Evolutionary conservation across 2,329 filamentous ascomycete genomes (phyloP).

Genomic region (Xylaria sp.): DNA sequence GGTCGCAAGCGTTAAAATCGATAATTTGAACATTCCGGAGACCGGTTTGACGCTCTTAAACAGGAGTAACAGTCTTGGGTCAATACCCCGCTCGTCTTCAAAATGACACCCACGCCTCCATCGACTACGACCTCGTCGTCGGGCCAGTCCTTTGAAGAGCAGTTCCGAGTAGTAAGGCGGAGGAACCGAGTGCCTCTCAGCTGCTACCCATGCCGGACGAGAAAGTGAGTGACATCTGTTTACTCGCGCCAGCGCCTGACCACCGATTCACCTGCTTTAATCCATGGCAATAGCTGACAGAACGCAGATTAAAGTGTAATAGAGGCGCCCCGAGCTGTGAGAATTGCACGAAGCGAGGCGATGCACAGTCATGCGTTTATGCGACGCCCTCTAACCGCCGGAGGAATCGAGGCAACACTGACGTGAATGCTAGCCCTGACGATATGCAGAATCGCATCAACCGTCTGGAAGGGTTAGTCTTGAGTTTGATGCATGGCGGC

Average conservation of each 20-base stretch:
- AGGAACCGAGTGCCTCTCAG: constrained; percentile 88
- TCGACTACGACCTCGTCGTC: constrained; percentile 73
- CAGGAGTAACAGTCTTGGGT: constrained; percentile 11
- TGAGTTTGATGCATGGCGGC: constrained; percentile 91
- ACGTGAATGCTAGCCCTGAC: constrained; percentile 62
- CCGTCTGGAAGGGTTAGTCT: constrained; percentile 81
- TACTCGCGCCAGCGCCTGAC: constrained; percentile 8
- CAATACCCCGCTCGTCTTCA: constrained; percentile 18
- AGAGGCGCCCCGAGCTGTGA: constrained; percentile 77
- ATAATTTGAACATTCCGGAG: constrained; percentile 19
- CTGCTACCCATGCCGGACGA: constrained; percentile 82
- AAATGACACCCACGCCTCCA: constrained; percentile 71
- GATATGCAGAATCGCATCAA: constrained; percentile 99
- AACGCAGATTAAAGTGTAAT: constrained; percentile 67
- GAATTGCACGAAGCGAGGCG: constrained; percentile 86
- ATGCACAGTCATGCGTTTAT: constrained; percentile 78
- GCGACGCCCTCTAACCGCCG: constrained; percentile 65
- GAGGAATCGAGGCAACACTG: constrained; percentile 58
- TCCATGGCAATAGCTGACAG: constrained; percentile 32
- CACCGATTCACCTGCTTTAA: constrained; percentile 18
- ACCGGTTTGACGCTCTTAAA: constrained; percentile 21
- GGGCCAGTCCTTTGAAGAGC: constrained; percentile 73
- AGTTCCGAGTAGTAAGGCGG: constrained; percentile 84
- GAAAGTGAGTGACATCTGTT: constrained; percentile 60
- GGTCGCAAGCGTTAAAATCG: constrained; percentile 19